Evolutionary conservation across 257 asterid species (phyloP).

Genomic region (Plantago ovata): DNA sequence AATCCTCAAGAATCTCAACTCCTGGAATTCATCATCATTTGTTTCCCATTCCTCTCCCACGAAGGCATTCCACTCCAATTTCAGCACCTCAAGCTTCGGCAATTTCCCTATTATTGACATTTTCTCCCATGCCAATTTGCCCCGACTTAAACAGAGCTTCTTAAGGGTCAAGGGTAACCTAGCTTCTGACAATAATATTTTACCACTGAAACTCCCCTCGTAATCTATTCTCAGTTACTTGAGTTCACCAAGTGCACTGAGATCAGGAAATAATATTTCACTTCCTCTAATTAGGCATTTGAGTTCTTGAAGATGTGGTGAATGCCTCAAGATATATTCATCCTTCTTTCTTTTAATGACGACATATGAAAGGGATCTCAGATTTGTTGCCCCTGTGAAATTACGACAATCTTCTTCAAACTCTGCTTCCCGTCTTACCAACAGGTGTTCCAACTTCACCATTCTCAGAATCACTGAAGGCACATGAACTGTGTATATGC

Average conservation of each 20-base stretch:
- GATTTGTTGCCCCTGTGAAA: not conserved
- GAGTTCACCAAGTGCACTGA: not conserved
- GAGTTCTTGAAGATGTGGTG: slow-evolving; percentile 8
- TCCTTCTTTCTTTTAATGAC: not conserved
- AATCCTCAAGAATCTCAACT: slow-evolving; percentile 13
- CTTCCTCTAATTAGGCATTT: not conserved
- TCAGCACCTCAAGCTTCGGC: slow-evolving; percentile 14
- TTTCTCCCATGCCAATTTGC: not conserved
- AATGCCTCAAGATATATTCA: slow-evolving; percentile 2
- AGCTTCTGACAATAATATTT: not conserved
- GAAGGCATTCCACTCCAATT: not conserved
- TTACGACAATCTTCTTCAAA: not conserved
- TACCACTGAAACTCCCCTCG: not conserved
- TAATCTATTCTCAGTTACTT: not conserved
- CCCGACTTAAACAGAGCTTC: not conserved
- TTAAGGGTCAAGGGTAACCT: slow-evolving; percentile 5
- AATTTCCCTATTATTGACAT: slow-evolving; percentile 8
- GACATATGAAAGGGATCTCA: not conserved
- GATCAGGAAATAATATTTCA: not conserved
- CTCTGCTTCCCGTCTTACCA: not conserved
- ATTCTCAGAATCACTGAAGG: slow-evolving; percentile 1
- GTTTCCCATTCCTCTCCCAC: slow-evolving; percentile 11
- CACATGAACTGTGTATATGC: not conserved
- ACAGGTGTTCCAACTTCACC: slow-evolving; percentile 19
- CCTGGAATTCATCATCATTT: slow-evolving; percentile 6